A percentile compares a stretch with the other conserved stretches of the same genome.
phyloP scores from a whole-genome alignment of 805 yeast species.

The Saccharomycopsis fibuligera region DNA sequence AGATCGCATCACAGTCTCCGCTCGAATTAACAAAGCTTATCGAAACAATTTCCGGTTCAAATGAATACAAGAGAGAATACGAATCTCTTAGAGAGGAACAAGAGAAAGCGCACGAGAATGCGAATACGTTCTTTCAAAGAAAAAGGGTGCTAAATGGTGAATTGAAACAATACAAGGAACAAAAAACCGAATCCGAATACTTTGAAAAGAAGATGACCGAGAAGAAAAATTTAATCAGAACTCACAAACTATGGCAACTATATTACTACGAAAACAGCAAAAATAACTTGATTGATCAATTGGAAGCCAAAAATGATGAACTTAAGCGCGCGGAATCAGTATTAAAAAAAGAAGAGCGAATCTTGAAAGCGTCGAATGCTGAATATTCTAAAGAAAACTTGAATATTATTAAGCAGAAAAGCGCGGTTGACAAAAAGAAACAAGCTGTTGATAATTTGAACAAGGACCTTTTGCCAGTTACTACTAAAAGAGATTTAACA shows the following conservation, averaged over 20 bases:
- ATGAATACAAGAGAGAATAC: conserved; percentile 60
- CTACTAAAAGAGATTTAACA: conserved; percentile 47
- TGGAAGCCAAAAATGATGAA: conserved; percentile 22
- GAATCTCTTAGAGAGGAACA: conserved; percentile 56
- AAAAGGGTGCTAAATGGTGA: conserved; percentile 69
- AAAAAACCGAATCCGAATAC: conserved; percentile 61
- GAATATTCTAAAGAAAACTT: conserved; percentile 43
- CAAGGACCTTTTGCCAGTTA: conserved; percentile 53
- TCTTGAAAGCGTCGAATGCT: conserved; percentile 33
- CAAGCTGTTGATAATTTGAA: conserved; percentile 36
- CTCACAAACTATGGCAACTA: conserved; percentile 55
- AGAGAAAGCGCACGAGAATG: conserved; percentile 57
- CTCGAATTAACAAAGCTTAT: conserved; percentile 63
- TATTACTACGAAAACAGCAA: conserved; percentile 48
- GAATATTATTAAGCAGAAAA: conserved; percentile 35
- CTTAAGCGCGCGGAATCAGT: conserved; percentile 30
- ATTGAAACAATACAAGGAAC: conserved; percentile 70
- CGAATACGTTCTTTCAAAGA: conserved; percentile 59
- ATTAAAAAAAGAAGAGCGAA: conserved; percentile 32
- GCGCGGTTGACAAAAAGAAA: conserved; percentile 32
- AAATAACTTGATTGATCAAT: conserved; percentile 23
- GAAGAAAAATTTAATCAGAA: conserved; percentile 39
- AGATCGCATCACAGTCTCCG: conserved; percentile 82
- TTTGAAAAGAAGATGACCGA: conserved; percentile 52
- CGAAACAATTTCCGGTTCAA: conserved; percentile 81